A percentile compares a stretch with the other conserved stretches of the same genome.
Conservation (phyloP, 257 asterid species). For the Agastache rugosa region DNA sequence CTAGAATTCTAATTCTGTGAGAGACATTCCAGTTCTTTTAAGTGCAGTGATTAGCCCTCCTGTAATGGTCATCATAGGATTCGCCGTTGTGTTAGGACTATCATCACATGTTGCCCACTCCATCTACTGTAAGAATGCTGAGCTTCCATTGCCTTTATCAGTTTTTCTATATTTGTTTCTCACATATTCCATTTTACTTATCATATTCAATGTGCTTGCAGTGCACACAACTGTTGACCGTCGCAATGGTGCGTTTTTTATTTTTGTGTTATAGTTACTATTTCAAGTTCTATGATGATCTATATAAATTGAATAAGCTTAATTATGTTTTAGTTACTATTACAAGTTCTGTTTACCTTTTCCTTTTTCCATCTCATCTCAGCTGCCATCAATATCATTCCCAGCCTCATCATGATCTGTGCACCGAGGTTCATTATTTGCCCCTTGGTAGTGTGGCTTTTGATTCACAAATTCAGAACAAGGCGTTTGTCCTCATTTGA, state of each 20-base stretch:
- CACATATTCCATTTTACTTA: too few species aligned
- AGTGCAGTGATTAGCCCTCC: background rate
- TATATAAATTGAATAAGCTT: too few species aligned
- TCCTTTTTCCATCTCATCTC: background rate
- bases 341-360: too few species aligned
- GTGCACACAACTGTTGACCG: too few species aligned
- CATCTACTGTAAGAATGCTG: background rate
- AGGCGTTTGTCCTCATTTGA: conserved; percentile 26
- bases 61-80: background rate
- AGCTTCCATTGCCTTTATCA: background rate
- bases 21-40: background rate
- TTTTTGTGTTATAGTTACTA: too few species aligned
- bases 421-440: background rate
- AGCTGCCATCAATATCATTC: background rate
- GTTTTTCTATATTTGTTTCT: too few species aligned
- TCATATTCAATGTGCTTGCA: too few species aligned
- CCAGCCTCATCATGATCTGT: background rate
- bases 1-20: background rate
- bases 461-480: conserved; percentile 28
- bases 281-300: too few species aligned
- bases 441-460: background rate
- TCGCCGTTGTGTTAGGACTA: background rate
- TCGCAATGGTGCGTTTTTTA: too few species aligned
- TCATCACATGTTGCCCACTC: background rate
- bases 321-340: too few species aligned